Evolutionary conservation across 2,329 filamentous ascomycete species (phyloP).

Genomic region (Penicillium sp.): DNA sequence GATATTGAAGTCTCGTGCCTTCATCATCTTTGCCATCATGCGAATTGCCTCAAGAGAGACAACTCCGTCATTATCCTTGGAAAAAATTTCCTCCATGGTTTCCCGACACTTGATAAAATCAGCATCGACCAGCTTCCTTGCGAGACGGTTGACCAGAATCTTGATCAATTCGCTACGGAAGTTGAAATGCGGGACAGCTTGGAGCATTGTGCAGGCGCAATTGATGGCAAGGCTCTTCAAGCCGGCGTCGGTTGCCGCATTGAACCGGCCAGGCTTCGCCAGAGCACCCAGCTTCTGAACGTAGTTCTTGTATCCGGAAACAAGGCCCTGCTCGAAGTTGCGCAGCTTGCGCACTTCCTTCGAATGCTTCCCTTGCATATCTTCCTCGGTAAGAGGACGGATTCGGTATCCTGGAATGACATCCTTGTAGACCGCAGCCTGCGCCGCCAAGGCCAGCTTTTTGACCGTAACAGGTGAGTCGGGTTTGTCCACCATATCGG

Average conservation of each 20-base stretch:
- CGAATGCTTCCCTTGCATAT: slow-evolving; percentile 78
- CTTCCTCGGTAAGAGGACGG: slow-evolving; percentile 77
- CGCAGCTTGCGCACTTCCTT: slow-evolving; percentile 87
- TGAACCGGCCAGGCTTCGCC: slow-evolving; percentile 61
- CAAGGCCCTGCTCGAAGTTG: slow-evolving; percentile 84
- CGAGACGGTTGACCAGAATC: slow-evolving; percentile 84
- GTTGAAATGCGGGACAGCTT: slow-evolving; percentile 93
- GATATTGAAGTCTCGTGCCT: slow-evolving; percentile 78
- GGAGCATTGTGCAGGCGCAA: slow-evolving; percentile 82
- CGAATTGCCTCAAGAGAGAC: slow-evolving; percentile 85
- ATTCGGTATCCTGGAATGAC: slow-evolving; percentile 96
- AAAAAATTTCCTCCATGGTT: slow-evolving; percentile 81
- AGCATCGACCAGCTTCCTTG: slow-evolving; percentile 70
- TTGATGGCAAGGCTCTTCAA: slow-evolving; percentile 78
- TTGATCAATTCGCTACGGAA: slow-evolving; percentile 86
- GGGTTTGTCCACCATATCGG: slow-evolving; percentile 69
- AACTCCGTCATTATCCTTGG: slow-evolving; percentile 86
- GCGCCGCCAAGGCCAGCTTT: slow-evolving; percentile 84
- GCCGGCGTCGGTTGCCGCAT: slow-evolving; percentile 40
- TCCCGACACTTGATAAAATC: slow-evolving; percentile 79
- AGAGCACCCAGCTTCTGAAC: slow-evolving; percentile 75
- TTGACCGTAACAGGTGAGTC: slow-evolving; percentile 71
- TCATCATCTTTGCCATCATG: slow-evolving; percentile 94
- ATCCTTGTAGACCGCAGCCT: slow-evolving; percentile 91
- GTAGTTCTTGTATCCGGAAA: slow-evolving; percentile 84